Conservation (phyloP, 345 rosid genomes). For the Eucalyptus brandiana region DNA sequence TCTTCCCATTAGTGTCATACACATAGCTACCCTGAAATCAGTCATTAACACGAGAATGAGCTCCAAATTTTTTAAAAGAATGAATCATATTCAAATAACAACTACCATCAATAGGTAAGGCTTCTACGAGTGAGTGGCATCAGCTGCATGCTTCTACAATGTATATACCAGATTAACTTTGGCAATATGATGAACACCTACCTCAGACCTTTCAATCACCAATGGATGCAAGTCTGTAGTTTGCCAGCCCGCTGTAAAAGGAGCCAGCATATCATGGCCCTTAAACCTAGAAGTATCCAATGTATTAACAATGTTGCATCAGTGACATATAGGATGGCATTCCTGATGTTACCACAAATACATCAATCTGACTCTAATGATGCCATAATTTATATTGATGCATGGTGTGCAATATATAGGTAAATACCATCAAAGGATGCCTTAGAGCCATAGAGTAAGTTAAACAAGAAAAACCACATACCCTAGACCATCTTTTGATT, state of each 20-base stretch:
- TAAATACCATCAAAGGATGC: background rate
- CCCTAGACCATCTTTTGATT: slow-evolving; percentile 14
- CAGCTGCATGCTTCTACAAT: background rate
- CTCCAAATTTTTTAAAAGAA: background rate
- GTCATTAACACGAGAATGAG: background rate
- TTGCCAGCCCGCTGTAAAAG: slow-evolving; percentile 99
- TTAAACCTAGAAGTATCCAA: slow-evolving; percentile 37
- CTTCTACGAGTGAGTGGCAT: background rate
- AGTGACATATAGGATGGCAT: background rate
- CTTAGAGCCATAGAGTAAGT: background rate
- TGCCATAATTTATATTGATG: background rate
- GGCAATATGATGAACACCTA: background rate
- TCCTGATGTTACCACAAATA: background rate
- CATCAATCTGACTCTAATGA: background rate
- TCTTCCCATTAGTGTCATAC: slow-evolving; percentile 63
- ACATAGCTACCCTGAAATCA: slow-evolving; percentile 71
- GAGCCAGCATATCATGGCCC: slow-evolving; percentile 97
- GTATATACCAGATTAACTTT: background rate
- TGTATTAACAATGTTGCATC: background rate
- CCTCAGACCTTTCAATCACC: slow-evolving; percentile 82
- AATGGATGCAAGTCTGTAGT: slow-evolving; percentile 65
- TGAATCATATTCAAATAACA: background rate
- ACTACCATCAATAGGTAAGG: background rate
- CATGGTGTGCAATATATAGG: background rate
- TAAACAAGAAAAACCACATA: background rate